A percentile compares a stretch with the other conserved stretches of the same genome.
Evolutionary conservation across 441 rosid genomes (phyloP).

Genomic region (Corymbia citriodora): DNA sequence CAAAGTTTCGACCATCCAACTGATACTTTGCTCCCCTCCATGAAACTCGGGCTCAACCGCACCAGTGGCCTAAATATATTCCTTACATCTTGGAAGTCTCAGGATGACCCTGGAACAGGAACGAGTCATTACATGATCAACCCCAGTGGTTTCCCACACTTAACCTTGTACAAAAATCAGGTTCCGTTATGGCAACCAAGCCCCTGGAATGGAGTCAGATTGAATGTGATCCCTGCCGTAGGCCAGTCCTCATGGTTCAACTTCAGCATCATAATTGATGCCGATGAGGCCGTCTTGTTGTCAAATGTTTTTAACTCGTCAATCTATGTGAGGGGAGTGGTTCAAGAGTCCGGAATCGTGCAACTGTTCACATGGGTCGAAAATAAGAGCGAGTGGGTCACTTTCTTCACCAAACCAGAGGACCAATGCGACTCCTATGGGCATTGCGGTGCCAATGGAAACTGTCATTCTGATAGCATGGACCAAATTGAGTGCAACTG

Average conservation of each 20-base stretch:
- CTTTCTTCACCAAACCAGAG: slow-evolving; percentile 38
- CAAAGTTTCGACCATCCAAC: slow-evolving; percentile 64
- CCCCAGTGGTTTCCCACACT: slow-evolving; percentile 44
- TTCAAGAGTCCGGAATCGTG: slow-evolving; percentile 8
- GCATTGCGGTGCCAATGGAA: slow-evolving; percentile 48
- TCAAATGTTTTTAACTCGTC: slow-evolving; percentile 1
- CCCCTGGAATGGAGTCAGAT: slow-evolving; percentile 55
- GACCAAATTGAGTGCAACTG: slow-evolving; percentile 45
- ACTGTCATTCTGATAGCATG: slow-evolving; percentile 33
- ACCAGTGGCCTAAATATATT: slow-evolving; percentile 23
- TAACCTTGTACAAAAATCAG: slow-evolving; percentile 34
- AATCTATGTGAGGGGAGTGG: slow-evolving; percentile 14
- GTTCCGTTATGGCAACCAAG: slow-evolving; percentile 38
- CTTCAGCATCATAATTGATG: slow-evolving; percentile 7
- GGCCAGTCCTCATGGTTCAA: background rate
- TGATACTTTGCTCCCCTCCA: slow-evolving; percentile 33
- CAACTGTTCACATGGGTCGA: slow-evolving; percentile 38
- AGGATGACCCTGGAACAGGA: slow-evolving; percentile 49
- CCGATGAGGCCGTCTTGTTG: slow-evolving; percentile 11
- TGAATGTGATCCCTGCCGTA: slow-evolving; percentile 57
- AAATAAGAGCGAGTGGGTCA: slow-evolving; percentile 30
- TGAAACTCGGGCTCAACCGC: slow-evolving; percentile 41
- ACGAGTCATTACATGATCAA: slow-evolving; percentile 24
- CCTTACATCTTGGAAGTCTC: slow-evolving; percentile 54
- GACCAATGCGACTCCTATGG: slow-evolving; percentile 55